Evolutionary conservation across 495 filamentous ascomycete species (phyloP), one percentile per base, ranked within the genome.

Genomic region (Penicillium nucicola): DNA sequence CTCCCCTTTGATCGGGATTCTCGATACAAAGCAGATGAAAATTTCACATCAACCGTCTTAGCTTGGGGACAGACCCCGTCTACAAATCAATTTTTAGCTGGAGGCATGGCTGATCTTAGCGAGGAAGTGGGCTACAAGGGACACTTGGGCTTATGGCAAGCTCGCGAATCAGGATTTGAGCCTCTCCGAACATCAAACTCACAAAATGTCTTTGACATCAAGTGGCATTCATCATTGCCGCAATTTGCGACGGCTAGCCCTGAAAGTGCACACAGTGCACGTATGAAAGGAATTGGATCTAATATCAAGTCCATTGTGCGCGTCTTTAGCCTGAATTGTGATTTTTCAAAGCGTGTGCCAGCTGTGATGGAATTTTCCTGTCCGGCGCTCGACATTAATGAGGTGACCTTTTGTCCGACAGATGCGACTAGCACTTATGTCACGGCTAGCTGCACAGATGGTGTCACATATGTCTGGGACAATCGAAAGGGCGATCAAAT

Each of bases 381-480:
- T 58, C 72, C 80, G 14, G 92, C 93, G 0, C 55, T 79, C 0
- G 93, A 98, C 63, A 90, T 97, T 58, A 97, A 97, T 56, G 89
- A 91, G 56, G 75, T 97, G 5, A 82, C 84, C 4, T 77, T 72
- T 45, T 71, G 66, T 50, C 72, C 68, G 0, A 53, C 67, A 42
- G 61, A 74, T 42, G 42, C 77, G 35, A 38, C 32, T 5, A 25
- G 36, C 18, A 73, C 77, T 20, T 86, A 91, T 52, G 61, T 96
- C 23, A 87, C 90, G 1, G 88, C 88, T 4, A 87, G 88, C 10
- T 93, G 90, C 58, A 98, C 93, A 0, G 82, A 92, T 61, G 87
- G 90, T 2, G 81, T 75, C 5, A 87, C 85, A 0, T 92, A 95
- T 57, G 77, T 97, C 3, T 98, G 89, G 88, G 93, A 98, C 60